Percentiles rank a stretch among this genome's conserved stretches.
phyloP scores from a whole-genome alignment of 164 flowering plant genomes.

The Protea cynaroides region DNA sequence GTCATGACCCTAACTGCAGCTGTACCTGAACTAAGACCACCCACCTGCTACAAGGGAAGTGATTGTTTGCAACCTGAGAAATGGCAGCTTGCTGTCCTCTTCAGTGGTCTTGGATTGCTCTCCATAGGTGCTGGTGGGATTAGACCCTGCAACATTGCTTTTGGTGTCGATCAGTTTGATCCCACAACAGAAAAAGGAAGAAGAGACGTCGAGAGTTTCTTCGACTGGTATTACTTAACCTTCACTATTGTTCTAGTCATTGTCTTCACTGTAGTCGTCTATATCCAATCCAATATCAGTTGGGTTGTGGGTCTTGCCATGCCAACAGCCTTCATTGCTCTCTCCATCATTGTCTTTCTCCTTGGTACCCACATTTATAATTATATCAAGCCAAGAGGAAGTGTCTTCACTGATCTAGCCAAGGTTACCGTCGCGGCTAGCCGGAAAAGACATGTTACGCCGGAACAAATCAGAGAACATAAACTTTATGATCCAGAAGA shows the following conservation, averaged over 20 bases:
- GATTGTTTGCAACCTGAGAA: constrained; percentile 24
- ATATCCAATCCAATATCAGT: constrained; percentile 51
- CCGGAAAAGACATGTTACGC: constrained; percentile 21
- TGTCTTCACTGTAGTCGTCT: constrained; percentile 52
- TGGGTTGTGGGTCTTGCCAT: constrained; percentile 51
- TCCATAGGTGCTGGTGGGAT: constrained; percentile 57
- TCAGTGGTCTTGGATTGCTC: constrained; percentile 27
- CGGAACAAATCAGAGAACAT: not conserved
- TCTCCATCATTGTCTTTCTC: constrained; percentile 40
- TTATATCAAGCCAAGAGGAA: constrained; percentile 40
- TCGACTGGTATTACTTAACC: constrained; percentile 67
- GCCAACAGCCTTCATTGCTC: constrained; percentile 39
- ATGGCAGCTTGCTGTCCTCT: constrained; percentile 45
- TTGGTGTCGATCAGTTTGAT: constrained; percentile 75
- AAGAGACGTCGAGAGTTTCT: constrained; percentile 41
- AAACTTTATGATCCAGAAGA: constrained; percentile 30
- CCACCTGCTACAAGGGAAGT: constrained; percentile 15
- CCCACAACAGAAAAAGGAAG: constrained; percentile 40
- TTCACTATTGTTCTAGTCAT: constrained; percentile 50
- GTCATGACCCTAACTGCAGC: constrained; percentile 39
- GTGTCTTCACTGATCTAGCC: constrained; percentile 36
- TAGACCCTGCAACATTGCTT: constrained; percentile 66
- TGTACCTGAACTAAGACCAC: constrained; percentile 26
- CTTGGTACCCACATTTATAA: constrained; percentile 40
- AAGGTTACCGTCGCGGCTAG: constrained; percentile 40